Evolutionary conservation across 768 basidiomycete species (phyloP).

Genomic region (Serpula lacrymans): DNA sequence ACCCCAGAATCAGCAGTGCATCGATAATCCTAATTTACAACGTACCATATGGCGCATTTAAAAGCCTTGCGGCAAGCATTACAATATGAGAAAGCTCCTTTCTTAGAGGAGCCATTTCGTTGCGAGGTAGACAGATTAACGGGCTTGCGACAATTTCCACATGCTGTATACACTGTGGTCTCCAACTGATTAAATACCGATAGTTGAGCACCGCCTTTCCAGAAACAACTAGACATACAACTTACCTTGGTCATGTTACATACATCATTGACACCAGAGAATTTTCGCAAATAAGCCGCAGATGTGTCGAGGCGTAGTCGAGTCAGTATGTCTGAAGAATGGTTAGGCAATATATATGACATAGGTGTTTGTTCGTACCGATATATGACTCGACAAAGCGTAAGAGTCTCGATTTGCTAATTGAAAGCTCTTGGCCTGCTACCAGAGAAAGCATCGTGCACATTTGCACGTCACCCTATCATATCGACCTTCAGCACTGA

Average conservation of each 20-base stretch:
- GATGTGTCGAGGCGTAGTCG: constrained; percentile 59
- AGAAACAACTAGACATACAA: background rate
- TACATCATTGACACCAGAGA: constrained; percentile 48
- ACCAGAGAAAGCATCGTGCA: constrained; percentile 70
- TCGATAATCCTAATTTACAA: constrained; percentile 7
- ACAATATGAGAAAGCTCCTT: constrained; percentile 56
- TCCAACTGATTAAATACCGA: constrained; percentile 47
- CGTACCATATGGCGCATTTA: constrained; percentile 73
- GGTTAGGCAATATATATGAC: background rate
- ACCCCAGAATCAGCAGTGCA: constrained; percentile 5
- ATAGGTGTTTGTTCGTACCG: constrained; percentile 36
- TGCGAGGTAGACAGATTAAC: constrained; percentile 30
- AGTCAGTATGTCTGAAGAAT: constrained; percentile 52
- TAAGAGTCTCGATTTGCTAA: constrained; percentile 40
- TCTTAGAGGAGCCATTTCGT: constrained; percentile 19
- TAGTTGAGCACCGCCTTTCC: background rate
- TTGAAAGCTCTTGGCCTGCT: constrained; percentile 52
- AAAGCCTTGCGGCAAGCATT: constrained; percentile 45
- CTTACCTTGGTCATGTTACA: constrained; percentile 52
- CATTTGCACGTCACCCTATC: constrained; percentile 76
- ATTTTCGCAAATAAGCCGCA: constrained; percentile 76
- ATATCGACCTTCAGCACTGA: constrained; percentile 1
- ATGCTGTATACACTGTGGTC: constrained; percentile 68
- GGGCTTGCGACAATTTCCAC: constrained; percentile 67
- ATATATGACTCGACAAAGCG: constrained; percentile 71